Evolutionary conservation across 129 eudicot species (phyloP).

Genomic region (Saussurea involucrata): DNA sequence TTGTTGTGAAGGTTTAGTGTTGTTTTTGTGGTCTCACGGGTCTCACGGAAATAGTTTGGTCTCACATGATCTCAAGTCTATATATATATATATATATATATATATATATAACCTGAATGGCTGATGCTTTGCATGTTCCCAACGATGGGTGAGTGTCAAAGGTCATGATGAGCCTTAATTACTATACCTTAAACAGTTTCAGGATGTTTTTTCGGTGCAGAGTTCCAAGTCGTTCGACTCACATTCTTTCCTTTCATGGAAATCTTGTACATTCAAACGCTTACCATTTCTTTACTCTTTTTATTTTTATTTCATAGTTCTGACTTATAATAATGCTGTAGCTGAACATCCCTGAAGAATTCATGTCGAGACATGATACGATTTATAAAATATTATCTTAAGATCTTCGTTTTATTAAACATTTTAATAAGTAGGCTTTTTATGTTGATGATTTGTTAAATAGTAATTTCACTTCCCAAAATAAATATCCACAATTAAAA

Average conservation of each 20-base stretch:
- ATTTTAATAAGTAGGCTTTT: too few relatives aligned
- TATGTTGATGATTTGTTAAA: too few relatives aligned
- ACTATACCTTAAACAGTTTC: constrained; percentile 22
- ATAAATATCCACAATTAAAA: too few relatives aligned
- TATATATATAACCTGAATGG: background rate
- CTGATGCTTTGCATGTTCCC: constrained; percentile 29
- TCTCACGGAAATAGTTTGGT: too few relatives aligned
- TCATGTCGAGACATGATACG: background rate
- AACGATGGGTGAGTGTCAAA: constrained; percentile 20
- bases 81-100: too few relatives aligned
- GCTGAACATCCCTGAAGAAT: background rate
- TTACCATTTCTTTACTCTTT: background rate
- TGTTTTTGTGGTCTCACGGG: too few relatives aligned
- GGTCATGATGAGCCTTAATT: constrained; percentile 33
- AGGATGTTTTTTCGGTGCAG: constrained; percentile 26
- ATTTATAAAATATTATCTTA: background rate
- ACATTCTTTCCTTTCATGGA: constrained; percentile 31
- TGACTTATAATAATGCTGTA: background rate
- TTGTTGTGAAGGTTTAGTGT: too few relatives aligned
- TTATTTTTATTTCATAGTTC: background rate
- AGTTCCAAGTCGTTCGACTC: constrained; percentile 6
- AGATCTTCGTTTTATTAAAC: background rate
- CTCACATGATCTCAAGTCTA: too few relatives aligned
- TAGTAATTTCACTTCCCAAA: too few relatives aligned
- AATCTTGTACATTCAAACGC: constrained; percentile 7